Base-by-base conservation (phyloP, 192 early-diverging fungal genomes). In the Glomus cerebriforme region DNA sequence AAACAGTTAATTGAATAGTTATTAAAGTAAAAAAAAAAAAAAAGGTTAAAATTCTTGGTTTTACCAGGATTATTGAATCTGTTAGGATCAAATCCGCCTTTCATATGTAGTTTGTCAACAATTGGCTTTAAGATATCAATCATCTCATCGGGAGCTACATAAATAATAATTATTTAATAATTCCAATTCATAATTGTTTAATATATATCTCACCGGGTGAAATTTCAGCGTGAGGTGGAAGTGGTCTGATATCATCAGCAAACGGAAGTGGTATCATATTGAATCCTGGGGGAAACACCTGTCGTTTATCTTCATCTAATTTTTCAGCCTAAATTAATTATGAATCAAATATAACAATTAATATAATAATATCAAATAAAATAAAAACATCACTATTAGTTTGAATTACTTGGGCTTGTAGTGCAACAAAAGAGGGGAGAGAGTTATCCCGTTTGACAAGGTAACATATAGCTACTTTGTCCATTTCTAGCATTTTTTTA, bases 211-310 rank as follows among this genome's bases (percentile, higher is more conserved):
- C 39, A 43, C 39, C 39, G 10, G 39, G 10, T 43, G 9, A 12
- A 43, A 43, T 43, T 43, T 43, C 10, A 43, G 39, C 39, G 39
- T 43, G 39, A 10, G 39, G 39, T 10, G 39, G 39, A 43, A 43
- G 35, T 10, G 79, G 67, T 49, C 94, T 85, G 54, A 92, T 84
- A 74, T 96, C 94, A 75, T 96, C 93, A n/a, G 86, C 89, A 86
- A 88, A 96, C 22, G 94, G 94, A 34, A 96, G 69, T 34, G 79
- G 82, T 47, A 93, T 84, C 32, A 93, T 69, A 69, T 93, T 82
- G 63, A 95, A 90, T 8, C 93, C 94, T 10, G 86, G 89, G 15
- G 92, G 91, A 19, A 80, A 78, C 27, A 87, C 76, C 77, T 88
- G 81, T 13, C 68, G 82, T 37, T 82, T 83, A 58, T 85, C 59